phyloP scores from a whole-genome alignment of 805 yeast species.

The Phaffomyces antillensis region DNA sequence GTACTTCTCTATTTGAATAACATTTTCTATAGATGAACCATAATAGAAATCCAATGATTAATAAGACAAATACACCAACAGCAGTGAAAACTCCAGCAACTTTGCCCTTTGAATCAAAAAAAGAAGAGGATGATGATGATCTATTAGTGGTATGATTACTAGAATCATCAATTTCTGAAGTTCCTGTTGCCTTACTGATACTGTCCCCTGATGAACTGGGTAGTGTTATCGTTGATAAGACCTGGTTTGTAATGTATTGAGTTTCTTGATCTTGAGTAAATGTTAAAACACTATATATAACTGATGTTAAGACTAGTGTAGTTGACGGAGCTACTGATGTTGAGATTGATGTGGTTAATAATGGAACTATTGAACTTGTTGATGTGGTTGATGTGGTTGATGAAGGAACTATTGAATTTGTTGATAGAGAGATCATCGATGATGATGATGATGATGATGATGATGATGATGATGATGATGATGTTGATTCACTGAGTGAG shows the following conservation, averaged over 20 bases:
- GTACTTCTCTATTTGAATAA: neutral
- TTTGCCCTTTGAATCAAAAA: conserved; percentile 64
- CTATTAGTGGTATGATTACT: neutral
- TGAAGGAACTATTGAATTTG: neutral
- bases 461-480: conserved; percentile 14
- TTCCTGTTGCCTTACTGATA: too few relatives aligned
- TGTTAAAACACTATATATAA: conserved; percentile 4
- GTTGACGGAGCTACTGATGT: conserved; percentile 3
- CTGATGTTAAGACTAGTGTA: conserved; percentile 7
- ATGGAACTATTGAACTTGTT: conserved; percentile 3
- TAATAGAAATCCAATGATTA: conserved; percentile 35
- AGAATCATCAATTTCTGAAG: neutral
- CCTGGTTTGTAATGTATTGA: conserved; percentile 5
- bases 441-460: conserved; percentile 3
- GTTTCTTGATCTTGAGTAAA: conserved; percentile 6
- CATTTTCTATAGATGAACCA: conserved; percentile 27
- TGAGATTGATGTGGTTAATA: conserved; percentile 5
- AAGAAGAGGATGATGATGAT: conserved; percentile 26
- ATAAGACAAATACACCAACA: conserved; percentile 58
- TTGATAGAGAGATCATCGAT: conserved; percentile 7
- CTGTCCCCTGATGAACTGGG: too few relatives aligned
- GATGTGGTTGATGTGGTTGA: neutral
- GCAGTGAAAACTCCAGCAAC: conserved; percentile 83
- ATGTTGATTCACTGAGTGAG: conserved; percentile 11
- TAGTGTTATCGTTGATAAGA: conserved; percentile 5